phyloP scores from a whole-genome alignment of 495 filamentous ascomycete genomes.

The Lasiosphaeris hirsuta region DNA sequence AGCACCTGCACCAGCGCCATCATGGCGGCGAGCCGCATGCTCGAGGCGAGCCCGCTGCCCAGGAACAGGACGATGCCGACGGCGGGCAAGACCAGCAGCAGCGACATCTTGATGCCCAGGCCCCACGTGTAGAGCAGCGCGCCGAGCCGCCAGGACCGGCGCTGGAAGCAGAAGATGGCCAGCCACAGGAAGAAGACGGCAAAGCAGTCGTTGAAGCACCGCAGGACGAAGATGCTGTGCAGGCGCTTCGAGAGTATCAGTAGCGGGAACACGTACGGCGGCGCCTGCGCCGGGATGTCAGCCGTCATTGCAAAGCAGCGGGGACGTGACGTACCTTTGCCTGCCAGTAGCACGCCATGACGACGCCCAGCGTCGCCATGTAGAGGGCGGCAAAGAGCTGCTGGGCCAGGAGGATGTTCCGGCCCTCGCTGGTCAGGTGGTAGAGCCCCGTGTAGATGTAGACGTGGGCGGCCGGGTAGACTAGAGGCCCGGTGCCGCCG shows the following conservation, averaged over 20 bases:
- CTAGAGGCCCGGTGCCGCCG: slow-evolving; percentile 86
- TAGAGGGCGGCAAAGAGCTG: slow-evolving; percentile 77
- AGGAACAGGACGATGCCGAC: slow-evolving; percentile 71
- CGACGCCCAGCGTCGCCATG: slow-evolving; percentile 66
- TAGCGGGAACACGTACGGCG: slow-evolving; percentile 83
- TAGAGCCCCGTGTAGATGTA: slow-evolving; percentile 84
- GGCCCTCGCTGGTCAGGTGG: slow-evolving; percentile 70
- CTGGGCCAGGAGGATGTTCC: slow-evolving; percentile 75
- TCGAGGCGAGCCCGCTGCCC: slow-evolving; percentile 58
- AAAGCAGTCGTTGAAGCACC: slow-evolving; percentile 94
- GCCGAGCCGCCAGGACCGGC: slow-evolving; percentile 64
- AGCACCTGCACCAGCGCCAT: slow-evolving; percentile 74
- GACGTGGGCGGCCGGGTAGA: slow-evolving; percentile 91
- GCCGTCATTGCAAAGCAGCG: too few relatives aligned
- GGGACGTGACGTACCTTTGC: slow-evolving; percentile 54
- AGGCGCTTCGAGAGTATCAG: slow-evolving; percentile 87
- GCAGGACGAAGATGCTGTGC: slow-evolving; percentile 88
- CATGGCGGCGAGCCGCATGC: slow-evolving; percentile 62
- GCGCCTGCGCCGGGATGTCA: slow-evolving; percentile 54
- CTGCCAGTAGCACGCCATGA: slow-evolving; percentile 76
- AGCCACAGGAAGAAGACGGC: slow-evolving; percentile 77
- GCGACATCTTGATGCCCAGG: slow-evolving; percentile 89
- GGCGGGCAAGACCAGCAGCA: slow-evolving; percentile 77
- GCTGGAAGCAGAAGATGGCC: slow-evolving; percentile 73
- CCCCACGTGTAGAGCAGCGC: slow-evolving; percentile 72